Percentiles rank a stretch among this genome's conserved stretches.
phyloP scores from a whole-genome alignment of 352 stramenopile species.

The Halophytophthora batemanensis region DNA sequence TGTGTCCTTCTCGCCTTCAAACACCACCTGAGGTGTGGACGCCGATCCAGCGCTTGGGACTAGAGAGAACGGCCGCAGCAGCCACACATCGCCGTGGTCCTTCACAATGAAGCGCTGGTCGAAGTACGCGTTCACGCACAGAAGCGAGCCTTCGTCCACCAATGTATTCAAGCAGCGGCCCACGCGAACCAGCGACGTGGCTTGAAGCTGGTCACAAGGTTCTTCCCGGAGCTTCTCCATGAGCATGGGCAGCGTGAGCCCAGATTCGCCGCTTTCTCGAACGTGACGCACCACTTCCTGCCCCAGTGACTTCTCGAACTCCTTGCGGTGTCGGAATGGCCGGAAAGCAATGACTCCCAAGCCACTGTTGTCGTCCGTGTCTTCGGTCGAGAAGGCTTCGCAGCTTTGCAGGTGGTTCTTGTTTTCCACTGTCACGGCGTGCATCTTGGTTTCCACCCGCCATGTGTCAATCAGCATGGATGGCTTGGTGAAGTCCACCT shows the following conservation, averaged over 20 bases:
- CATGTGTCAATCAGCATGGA: constrained; percentile 66
- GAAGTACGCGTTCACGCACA: constrained; percentile 72
- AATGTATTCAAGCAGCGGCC: constrained; percentile 36
- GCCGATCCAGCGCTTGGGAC: constrained; percentile 20
- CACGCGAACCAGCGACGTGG: constrained; percentile 16
- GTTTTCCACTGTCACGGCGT: constrained; percentile 42
- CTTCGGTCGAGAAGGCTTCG: constrained; percentile 55
- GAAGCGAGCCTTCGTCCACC: constrained; percentile 47
- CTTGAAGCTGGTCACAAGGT: constrained; percentile 3
- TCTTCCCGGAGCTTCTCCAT: constrained; percentile 16
- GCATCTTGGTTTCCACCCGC: constrained; percentile 69
- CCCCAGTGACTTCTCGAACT: constrained; percentile 18
- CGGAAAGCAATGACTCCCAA: constrained; percentile 15
- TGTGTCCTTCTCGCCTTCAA: constrained; percentile 76
- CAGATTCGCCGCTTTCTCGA: constrained; percentile 41
- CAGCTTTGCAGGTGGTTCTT: constrained; percentile 22
- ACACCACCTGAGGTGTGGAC: constrained; percentile 42
- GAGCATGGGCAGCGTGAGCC: constrained; percentile 32
- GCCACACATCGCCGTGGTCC: constrained; percentile 63
- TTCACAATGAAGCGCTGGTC: constrained; percentile 65
- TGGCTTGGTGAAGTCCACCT: constrained; percentile 52
- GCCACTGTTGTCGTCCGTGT: constrained; percentile 17
- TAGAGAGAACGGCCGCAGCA: constrained; percentile 66
- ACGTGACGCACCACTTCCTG: constrained; percentile 28
- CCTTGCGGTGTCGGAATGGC: constrained; percentile 20